Percentiles rank a stretch among this genome's conserved stretches.
These are phyloP conservation scores for Scheffersomyces lignicola DNA, from an alignment of 1,139 yeast species.

Conservation along the genomic window DNA sequence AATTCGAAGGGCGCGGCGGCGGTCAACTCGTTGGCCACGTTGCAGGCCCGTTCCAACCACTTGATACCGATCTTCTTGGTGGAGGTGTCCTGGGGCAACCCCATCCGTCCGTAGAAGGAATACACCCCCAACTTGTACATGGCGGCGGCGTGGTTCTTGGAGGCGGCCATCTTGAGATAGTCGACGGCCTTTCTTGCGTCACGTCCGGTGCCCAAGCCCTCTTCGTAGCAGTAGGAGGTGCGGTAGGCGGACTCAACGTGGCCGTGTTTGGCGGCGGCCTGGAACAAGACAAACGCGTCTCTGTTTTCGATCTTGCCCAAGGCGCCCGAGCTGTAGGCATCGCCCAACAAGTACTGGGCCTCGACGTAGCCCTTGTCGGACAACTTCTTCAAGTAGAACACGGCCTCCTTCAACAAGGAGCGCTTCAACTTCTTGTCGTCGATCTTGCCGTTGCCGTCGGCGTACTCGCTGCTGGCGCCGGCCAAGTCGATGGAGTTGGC, in stretches of 20 bases:
- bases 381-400: constrained; percentile 65
- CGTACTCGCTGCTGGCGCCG: constrained; percentile 17
- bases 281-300: constrained; percentile 76
- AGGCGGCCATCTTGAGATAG: constrained; percentile 82
- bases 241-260: constrained; percentile 91
- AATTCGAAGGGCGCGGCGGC: constrained; percentile 94
- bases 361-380: constrained; percentile 83
- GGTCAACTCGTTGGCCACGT: constrained; percentile 78
- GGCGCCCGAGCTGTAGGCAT: constrained; percentile 84
- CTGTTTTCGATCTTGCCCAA: constrained; percentile 79
- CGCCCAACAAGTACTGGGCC: constrained; percentile 88
- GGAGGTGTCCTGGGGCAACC: constrained; percentile 63
- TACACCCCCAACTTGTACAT: constrained; percentile 90
- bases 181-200: constrained; percentile 87
- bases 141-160: constrained; percentile 91
- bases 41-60: constrained; percentile 88
- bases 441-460: constrained; percentile 18
- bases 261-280: constrained; percentile 89
- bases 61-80: constrained; percentile 86
- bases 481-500: constrained; percentile 8
- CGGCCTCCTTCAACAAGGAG: constrained; percentile 74
- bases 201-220: constrained; percentile 89
- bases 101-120: constrained; percentile 83
- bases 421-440: constrained; percentile 38
- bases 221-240: constrained; percentile 88